phyloP scores from a whole-genome alignment of 1,139 yeast species.

The Candida neerlandica region DNA sequence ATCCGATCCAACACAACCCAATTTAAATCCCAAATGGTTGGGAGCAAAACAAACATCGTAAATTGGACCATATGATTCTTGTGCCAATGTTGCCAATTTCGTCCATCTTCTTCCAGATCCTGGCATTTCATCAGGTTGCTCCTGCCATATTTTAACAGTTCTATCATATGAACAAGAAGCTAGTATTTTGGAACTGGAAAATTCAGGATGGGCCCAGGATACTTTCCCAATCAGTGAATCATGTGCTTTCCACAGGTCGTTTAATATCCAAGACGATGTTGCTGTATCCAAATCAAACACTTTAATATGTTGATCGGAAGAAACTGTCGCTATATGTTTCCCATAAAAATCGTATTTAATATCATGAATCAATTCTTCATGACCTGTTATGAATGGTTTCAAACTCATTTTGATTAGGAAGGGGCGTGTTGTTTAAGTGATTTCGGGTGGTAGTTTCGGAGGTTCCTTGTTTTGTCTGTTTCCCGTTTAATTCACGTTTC shows the following conservation, averaged over 20 bases:
- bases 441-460: conserved; percentile 12
- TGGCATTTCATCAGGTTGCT: conserved; percentile 73
- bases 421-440: not conserved
- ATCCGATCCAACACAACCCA: conserved; percentile 90
- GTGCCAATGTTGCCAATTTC: conserved; percentile 67
- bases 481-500: not conserved
- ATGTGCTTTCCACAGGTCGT: conserved; percentile 94
- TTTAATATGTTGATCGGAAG: conserved; percentile 89
- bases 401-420: too few relatives aligned
- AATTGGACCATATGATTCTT: conserved; percentile 84
- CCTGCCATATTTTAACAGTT: conserved; percentile 89
- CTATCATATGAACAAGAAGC: conserved; percentile 92
- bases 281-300: conserved; percentile 72
- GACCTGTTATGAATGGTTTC: conserved; percentile 83
- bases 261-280: conserved; percentile 68
- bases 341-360: conserved; percentile 90
- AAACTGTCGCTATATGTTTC: conserved; percentile 84
- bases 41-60: conserved; percentile 93
- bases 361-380: conserved; percentile 88
- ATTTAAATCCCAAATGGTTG: conserved; percentile 73
- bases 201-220: conserved; percentile 94
- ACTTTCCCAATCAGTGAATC: conserved; percentile 82
- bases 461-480: not conserved
- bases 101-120: conserved; percentile 85
- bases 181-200: conserved; percentile 68